Base-by-base conservation (phyloP, 208 protist species). In the Leishmania arabica region DNA sequence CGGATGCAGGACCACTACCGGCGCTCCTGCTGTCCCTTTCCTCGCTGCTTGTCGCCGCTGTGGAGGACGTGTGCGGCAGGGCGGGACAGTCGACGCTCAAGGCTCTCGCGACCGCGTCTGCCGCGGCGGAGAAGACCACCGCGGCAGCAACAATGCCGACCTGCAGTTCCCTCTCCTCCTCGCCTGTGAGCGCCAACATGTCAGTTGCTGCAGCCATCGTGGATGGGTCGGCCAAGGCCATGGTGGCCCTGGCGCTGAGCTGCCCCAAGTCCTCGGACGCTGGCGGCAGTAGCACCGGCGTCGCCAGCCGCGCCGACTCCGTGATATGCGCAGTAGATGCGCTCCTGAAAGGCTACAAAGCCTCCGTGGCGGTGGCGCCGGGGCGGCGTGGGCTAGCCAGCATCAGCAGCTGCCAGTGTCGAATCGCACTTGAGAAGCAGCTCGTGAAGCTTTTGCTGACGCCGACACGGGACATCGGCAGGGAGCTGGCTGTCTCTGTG, bases 401-500 rank as follows among this genome's bases (percentile, higher is more conserved):
- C 56, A 58, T 87, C 70, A 85, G 71, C 65, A 77, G 64, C 54
- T 87, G 88, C 27, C 88, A 86, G 40, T 77, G 83, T 17, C 92
- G 92, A n/a, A 78, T 89, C 8, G 83, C 92, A 0, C 62, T 94
- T 13, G 86, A 89, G 64, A 84, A 91, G 78, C 92, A 94, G 75
- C 81, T 96, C 37, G 78, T 83, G 74, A 90, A 90, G 78, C 86
- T 96, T 21, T 78, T 94, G 9, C 71, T 88, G 40, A 69, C 73
- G 19, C 92, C 91, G 17, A 85, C 85, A 40, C 58, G 81, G 34
- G 88, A 91, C 79, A 82, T 97, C 49, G 74, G 78, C 24, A 83
- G 88, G 62, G 93, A 95, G 83, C 80, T 97, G 66, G 89, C 88
- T 0, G 88, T 89, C 37, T 80, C 91, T 17, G 90, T 94, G 17